Conservation (phyloP, 1,139 yeast genomes). For the Candida sp. region DNA sequence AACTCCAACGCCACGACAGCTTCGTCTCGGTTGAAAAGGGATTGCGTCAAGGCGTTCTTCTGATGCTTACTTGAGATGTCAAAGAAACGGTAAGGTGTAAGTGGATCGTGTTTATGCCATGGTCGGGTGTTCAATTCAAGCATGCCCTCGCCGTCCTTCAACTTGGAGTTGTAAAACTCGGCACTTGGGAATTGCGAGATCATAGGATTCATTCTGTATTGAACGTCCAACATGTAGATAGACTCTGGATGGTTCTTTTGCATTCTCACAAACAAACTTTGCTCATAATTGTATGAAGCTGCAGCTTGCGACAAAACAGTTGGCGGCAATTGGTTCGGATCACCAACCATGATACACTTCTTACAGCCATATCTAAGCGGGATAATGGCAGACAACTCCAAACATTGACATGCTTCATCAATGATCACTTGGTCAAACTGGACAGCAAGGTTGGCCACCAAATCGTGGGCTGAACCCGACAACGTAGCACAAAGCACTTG, state of each 20-base stretch:
- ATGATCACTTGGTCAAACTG: conserved; percentile 92
- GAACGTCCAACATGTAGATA: conserved; percentile 85
- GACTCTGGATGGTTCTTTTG: conserved; percentile 66
- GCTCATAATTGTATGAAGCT: conserved; percentile 79
- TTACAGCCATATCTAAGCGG: conserved; percentile 94
- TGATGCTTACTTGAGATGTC: conserved; percentile 71
- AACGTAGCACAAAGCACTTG: conserved; percentile 92
- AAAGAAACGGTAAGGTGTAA: conserved; percentile 82
- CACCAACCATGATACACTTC: conserved; percentile 98
- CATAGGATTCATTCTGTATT: conserved; percentile 97
- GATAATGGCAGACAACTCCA: conserved; percentile 89
- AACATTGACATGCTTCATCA: conserved; percentile 99
- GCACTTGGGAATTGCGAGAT: conserved; percentile 87
- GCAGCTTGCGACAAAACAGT: conserved; percentile 96
- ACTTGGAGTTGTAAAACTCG: conserved; percentile 75
- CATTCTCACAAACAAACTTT: conserved; percentile 94
- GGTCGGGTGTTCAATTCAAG: conserved; percentile 57
- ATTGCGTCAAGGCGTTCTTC: conserved; percentile 64
- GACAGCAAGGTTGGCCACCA: conserved; percentile 73
- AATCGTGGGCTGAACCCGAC: conserved; percentile 95
- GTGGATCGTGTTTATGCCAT: conserved; percentile 67
- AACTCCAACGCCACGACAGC: conserved; percentile 75
- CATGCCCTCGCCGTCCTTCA: conserved; percentile 81
- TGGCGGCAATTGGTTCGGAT: conserved; percentile 98
- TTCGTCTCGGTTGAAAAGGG: conserved; percentile 73